Evolutionary conservation across 768 basidiomycete genomes (phyloP).

Genomic region (Cystofilobasidium bisporidii): DNA sequence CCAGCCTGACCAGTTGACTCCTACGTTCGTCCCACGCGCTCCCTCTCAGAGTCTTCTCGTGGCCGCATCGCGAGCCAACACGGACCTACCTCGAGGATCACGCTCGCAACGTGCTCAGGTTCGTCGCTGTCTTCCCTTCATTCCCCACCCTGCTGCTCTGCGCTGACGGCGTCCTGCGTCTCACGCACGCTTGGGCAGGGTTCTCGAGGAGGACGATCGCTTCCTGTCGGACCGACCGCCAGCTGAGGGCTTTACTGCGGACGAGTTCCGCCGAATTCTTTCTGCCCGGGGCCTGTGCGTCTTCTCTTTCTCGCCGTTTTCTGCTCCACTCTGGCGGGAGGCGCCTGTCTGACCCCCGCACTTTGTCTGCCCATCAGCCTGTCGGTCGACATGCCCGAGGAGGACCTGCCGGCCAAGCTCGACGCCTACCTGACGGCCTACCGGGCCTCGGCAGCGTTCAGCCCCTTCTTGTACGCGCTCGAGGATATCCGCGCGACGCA

Average conservation of each 20-base stretch:
- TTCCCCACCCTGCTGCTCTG: no score
- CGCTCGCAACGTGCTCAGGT: neutral
- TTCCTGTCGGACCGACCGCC: neutral
- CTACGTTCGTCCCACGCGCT: no score
- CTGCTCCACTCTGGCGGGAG: neutral
- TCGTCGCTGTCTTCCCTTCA: neutral
- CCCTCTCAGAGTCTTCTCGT: neutral
- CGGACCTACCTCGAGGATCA: neutral
- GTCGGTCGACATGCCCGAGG: neutral
- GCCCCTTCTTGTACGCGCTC: neutral
- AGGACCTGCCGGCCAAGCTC: constrained; percentile 1
- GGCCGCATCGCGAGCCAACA: neutral
- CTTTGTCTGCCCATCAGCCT: neutral
- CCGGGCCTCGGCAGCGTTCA: neutral
- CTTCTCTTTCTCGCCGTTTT: neutral
- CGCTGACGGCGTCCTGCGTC: neutral
- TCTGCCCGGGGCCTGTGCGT: constrained; percentile 6
- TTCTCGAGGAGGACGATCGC: constrained; percentile 6
- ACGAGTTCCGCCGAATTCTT: constrained; percentile 1
- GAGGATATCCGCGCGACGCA: neutral
- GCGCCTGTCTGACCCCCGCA: neutral
- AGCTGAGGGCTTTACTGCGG: constrained; percentile 2
- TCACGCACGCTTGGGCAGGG: neutral
- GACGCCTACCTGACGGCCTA: neutral
- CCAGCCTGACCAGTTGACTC: neutral